Percentiles rank a stretch among this genome's conserved stretches.
These are phyloP conservation scores for Camillea tinctor DNA, from an alignment of 2,329 filamentous ascomycete genomes.

Conservation along the genomic window DNA sequence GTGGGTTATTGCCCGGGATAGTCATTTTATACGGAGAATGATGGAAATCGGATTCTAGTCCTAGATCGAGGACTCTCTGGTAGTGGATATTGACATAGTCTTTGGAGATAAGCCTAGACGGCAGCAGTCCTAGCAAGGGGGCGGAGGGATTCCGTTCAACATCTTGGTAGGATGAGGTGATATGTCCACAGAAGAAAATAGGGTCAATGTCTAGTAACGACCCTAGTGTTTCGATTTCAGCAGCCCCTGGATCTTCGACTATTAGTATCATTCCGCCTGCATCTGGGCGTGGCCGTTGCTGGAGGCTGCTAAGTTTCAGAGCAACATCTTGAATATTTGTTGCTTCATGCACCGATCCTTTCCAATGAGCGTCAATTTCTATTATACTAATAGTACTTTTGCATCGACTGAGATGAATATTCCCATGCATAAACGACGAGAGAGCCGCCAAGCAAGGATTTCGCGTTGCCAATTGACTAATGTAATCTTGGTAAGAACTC, in stretches of 20 bases:
- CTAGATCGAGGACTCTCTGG: not conserved
- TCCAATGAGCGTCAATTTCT: not conserved
- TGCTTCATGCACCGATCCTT: not conserved
- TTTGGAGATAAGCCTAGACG: not conserved
- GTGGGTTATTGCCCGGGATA: not conserved
- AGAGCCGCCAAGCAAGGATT: not conserved
- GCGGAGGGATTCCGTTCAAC: not conserved
- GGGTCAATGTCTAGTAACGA: not conserved
- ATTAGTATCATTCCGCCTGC: not conserved
- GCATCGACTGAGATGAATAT: not conserved
- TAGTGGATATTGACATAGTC: not conserved
- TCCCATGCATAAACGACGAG: not conserved
- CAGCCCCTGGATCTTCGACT: not conserved
- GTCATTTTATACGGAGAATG: not conserved
- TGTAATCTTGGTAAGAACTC: not conserved
- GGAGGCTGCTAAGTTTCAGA: not conserved
- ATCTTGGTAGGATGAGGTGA: not conserved
- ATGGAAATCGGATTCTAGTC: not conserved
- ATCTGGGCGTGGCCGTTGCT: not conserved
- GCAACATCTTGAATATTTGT: not conserved
- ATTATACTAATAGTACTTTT: not conserved
- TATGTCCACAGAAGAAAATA: not conserved
- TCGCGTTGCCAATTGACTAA: not conserved
- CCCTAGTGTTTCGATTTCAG: not conserved
- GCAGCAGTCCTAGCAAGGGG: not conserved